These are phyloP conservation scores for Evernia prunastri DNA, from an alignment of 495 filamentous ascomycete genomes.

Conservation along the genomic window DNA sequence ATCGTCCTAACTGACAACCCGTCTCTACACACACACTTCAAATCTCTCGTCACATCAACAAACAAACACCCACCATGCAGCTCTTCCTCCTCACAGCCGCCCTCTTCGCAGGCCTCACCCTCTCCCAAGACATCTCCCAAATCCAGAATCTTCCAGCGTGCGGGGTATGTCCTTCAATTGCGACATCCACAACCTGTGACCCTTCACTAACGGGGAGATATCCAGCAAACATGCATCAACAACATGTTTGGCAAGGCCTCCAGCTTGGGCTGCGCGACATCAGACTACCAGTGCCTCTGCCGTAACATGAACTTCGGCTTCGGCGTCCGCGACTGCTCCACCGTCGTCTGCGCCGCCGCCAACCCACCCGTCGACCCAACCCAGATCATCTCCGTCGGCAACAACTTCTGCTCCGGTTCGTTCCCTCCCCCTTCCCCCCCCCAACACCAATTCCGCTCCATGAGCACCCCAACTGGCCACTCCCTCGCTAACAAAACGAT, in stretches of 20 bases:
- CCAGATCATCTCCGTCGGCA: slow-evolving; percentile 22
- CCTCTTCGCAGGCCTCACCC: slow-evolving; percentile 20
- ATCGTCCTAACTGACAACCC: not conserved
- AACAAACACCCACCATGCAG: slow-evolving; percentile 19
- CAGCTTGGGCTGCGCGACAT: slow-evolving; percentile 46
- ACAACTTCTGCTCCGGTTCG: slow-evolving; percentile 29
- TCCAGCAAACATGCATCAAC: slow-evolving; percentile 65
- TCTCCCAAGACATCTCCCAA: slow-evolving; percentile 23
- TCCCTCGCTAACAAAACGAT: slow-evolving; percentile 28
- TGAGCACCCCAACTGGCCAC: too few relatives aligned
- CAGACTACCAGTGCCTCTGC: slow-evolving; percentile 66
- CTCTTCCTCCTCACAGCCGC: slow-evolving; percentile 19
- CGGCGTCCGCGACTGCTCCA: slow-evolving; percentile 75
- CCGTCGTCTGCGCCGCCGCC: slow-evolving; percentile 49
- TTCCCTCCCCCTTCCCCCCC: slow-evolving; percentile 25
- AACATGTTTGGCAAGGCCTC: slow-evolving; percentile 63
- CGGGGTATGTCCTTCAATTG: slow-evolving; percentile 20
- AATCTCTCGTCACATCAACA: not conserved
- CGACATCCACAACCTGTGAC: not conserved
- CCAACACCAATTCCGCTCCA: too few relatives aligned
- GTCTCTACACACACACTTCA: not conserved
- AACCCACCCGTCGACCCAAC: slow-evolving; percentile 12
- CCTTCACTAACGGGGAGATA: slow-evolving; percentile 17
- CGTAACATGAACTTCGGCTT: slow-evolving; percentile 57
- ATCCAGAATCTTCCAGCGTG: slow-evolving; percentile 23